Conservation (phyloP, 495 filamentous ascomycete genomes). For the Podospora tetraspora region DNA sequence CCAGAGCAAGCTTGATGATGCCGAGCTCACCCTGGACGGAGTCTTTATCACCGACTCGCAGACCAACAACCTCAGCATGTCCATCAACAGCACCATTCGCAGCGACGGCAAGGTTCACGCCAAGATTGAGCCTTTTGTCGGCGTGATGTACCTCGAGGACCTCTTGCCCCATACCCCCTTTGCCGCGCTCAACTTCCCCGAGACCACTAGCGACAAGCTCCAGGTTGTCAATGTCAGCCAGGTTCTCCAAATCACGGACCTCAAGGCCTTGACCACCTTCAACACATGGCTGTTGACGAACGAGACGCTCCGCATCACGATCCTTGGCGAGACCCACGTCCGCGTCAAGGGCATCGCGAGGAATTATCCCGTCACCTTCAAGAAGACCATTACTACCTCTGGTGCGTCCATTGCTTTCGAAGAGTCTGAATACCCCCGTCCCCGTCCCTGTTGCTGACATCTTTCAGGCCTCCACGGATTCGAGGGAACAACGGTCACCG, state of each 20-base stretch:
- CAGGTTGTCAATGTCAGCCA: constrained; percentile 54
- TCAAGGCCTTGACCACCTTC: constrained; percentile 55
- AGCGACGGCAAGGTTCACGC: constrained; percentile 50
- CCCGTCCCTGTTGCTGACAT: neutral
- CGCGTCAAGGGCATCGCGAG: constrained; percentile 35
- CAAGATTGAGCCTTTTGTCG: constrained; percentile 37
- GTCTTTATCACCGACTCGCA: constrained; percentile 57
- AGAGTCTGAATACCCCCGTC: neutral
- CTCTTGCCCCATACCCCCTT: constrained; percentile 52
- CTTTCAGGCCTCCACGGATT: constrained; percentile 44
- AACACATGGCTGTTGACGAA: constrained; percentile 49
- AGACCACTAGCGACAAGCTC: constrained; percentile 48
- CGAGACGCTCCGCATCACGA: constrained; percentile 33
- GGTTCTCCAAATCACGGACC: constrained; percentile 50
- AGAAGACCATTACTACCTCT: constrained; percentile 37
- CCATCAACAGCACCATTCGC: constrained; percentile 49
- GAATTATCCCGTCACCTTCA: constrained; percentile 37
- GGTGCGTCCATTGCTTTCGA: constrained; percentile 17
- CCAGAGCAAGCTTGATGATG: constrained; percentile 60
- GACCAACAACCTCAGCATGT: constrained; percentile 51
- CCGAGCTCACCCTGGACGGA: constrained; percentile 53
- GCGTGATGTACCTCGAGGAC: constrained; percentile 50
- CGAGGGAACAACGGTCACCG: constrained; percentile 52
- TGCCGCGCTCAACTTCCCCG: constrained; percentile 47
- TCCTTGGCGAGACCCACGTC: constrained; percentile 38